Evolutionary conservation across 148 eudicot genomes (phyloP), one percentile per base, ranked within the genome.

Genomic region (Chenopodium quinoa): DNA sequence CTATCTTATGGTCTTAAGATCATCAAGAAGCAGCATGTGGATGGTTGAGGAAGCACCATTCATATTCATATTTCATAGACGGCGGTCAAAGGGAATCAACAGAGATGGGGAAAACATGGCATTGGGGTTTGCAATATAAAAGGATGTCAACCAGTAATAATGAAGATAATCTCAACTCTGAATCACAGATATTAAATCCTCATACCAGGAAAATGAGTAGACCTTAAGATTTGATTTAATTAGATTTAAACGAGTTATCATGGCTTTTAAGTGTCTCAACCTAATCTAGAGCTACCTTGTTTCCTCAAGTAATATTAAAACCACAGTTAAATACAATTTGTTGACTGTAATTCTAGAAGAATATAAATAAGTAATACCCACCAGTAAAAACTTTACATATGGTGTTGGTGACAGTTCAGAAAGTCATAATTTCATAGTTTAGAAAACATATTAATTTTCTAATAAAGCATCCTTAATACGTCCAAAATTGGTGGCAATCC

Each of bases 91-190:
- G 66, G 66, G 52, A 32, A 82, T 69, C 29, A 68, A 37, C 66
- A 76, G 80, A 76, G 6, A 58, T 82, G 84, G 84, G 25, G 7
- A 79, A 37, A 68, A 76, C 84, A 82, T 82, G 84, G 80, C 64
- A 65, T 66, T 75, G 34, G 64, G 67, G 63, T 48, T 66, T 48
- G 62, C 73, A 78, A 47, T n/a, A 62, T 56, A 56, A 56, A 40
- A 56, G 16, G 62, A 56, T 19, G 17, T 56, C 62, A 56, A 56
- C 17, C 5, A 56, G 62, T 22, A 56, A 56, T 56, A 6, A 14
- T 56, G 22, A 14, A 56, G 62, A 17, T 17, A 56, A 56, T 17
- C 16, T 12, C 62, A 50, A 1, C 54, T 50, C 14, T 40, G 14
- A 50, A 50, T 9, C 12, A 50, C 54, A 50, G 11, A 50, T 56